phyloP scores from a whole-genome alignment of 73 alveolate genomes.

The Tetrahymena elliotti region DNA sequence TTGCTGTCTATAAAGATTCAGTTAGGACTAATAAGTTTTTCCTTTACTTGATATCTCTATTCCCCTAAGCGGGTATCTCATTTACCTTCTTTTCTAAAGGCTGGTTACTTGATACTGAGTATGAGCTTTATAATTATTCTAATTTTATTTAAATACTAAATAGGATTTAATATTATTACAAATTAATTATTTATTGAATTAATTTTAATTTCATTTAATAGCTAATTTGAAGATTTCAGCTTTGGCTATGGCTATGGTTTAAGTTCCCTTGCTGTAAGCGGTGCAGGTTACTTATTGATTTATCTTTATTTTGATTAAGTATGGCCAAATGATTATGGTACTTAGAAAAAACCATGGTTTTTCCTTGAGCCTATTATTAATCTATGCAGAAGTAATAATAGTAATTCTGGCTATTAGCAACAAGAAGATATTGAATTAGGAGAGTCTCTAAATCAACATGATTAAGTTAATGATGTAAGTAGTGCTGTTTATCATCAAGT shows the following conservation, averaged over 20 bases:
- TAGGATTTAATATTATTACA: too few relatives aligned
- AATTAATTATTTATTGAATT: too few relatives aligned
- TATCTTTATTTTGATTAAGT: conserved; percentile 30
- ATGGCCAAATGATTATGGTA: conserved; percentile 40
- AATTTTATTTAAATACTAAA: neutral
- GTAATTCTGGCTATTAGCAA: neutral
- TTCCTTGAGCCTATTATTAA: neutral
- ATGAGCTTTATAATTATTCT: neutral
- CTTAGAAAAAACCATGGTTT: conserved; percentile 14
- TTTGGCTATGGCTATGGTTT: neutral
- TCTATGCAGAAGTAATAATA: neutral
- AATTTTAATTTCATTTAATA: neutral
- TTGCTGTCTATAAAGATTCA: neutral
- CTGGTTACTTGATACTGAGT: neutral
- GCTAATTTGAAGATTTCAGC: neutral
- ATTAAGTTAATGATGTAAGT: neutral
- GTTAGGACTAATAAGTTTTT: neutral
- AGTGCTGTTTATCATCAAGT: conserved; percentile 20
- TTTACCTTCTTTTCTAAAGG: conserved; percentile 12
- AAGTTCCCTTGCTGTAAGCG: neutral
- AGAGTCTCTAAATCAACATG: neutral
- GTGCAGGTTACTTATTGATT: neutral
- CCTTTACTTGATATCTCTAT: neutral
- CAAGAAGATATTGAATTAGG: neutral
- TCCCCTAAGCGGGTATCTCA: conserved; percentile 7